Base-by-base conservation (phyloP, 179 eudicot species). In the Silene coronaria region DNA sequence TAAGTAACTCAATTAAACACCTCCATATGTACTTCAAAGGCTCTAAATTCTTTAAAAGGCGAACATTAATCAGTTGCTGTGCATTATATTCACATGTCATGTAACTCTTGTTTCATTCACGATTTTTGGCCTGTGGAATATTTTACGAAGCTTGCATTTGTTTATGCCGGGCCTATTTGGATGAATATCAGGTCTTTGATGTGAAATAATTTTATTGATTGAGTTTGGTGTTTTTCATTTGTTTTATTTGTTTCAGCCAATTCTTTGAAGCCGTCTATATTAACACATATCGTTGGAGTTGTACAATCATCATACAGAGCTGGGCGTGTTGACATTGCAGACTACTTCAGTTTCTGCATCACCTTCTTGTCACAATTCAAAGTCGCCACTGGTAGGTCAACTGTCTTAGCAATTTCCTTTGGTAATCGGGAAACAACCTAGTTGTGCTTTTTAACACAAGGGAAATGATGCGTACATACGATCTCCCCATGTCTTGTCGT, bases 271-370 rank as follows among this genome's bases (percentile, higher is more conserved):
- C 86, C 91, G 1, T 32, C 24, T 74, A 28, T 90, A 62, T 51
- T 91, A 77, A 81, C 85, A 71, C 95, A 96, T 55, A 88, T 93
- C 58, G 63, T 95, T 53, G 99, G 89, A 79, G 90, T 95, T 78
- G 76, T 95, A 78, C 86, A 86, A 62, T 89, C 92, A 19, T 86
- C 96, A 36, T 95, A 84, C 74, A 88, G 71, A 83, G 96, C 87
- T 83, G 99, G 97, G 28, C 97, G 78, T 71, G 75, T 91, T 72
- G 85, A 82, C 81, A 82, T 85, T 83, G 89, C 87, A 19, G 96
- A 95, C 67, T 87, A 86, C 61, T 80, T 84, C 76, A 95, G 99
- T 83, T 91, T 95, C 89, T 87, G 91, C 85, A 77, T 93, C 78
- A 93, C 99, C 42, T 79, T 95, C 80, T 84, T 93, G 58, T 85